Conservation (phyloP, 2,329 filamentous ascomycete genomes). For the Calonectria pseudoturangicola region DNA sequence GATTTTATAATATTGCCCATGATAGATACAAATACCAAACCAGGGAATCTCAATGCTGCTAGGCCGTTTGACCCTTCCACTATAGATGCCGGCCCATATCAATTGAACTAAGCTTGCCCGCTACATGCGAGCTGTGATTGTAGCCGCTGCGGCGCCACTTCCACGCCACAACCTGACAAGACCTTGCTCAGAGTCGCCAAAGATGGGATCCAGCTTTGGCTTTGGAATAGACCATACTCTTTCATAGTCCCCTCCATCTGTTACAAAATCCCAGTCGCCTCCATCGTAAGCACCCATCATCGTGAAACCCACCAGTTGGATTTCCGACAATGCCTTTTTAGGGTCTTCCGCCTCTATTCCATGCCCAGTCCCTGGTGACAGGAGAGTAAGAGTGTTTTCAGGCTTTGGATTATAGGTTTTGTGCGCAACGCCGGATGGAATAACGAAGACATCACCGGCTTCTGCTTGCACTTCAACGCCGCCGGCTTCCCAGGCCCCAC, state of each 20-base stretch:
- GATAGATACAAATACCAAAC: too few species aligned
- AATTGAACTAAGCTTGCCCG: too few species aligned
- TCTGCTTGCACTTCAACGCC: neutral
- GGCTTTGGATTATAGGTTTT: conserved; percentile 3
- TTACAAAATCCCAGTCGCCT: conserved; percentile 3
- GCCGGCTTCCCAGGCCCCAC: neutral
- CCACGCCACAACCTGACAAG: neutral
- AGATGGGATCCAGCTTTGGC: neutral
- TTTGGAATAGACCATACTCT: conserved; percentile 3
- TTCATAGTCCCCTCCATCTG: neutral
- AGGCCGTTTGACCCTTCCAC: too few species aligned
- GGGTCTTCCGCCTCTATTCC: conserved; percentile 1
- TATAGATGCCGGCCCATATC: too few species aligned
- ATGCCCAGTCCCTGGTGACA: neutral
- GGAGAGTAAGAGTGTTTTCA: neutral
- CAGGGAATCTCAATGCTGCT: too few species aligned
- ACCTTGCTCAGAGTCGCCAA: neutral
- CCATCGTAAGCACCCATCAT: conserved; percentile 4
- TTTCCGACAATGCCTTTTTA: neutral
- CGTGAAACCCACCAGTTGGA: neutral
- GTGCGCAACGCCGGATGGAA: neutral
- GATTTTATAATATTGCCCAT: too few species aligned
- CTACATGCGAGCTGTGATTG: neutral
- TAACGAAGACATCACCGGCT: conserved; percentile 5
- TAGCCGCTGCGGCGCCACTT: neutral